A percentile compares a stretch with the other conserved stretches of the same genome.
Evolutionary conservation across 139 green algal genomes (phyloP).

Genomic region (Chlorella vulgaris): DNA sequence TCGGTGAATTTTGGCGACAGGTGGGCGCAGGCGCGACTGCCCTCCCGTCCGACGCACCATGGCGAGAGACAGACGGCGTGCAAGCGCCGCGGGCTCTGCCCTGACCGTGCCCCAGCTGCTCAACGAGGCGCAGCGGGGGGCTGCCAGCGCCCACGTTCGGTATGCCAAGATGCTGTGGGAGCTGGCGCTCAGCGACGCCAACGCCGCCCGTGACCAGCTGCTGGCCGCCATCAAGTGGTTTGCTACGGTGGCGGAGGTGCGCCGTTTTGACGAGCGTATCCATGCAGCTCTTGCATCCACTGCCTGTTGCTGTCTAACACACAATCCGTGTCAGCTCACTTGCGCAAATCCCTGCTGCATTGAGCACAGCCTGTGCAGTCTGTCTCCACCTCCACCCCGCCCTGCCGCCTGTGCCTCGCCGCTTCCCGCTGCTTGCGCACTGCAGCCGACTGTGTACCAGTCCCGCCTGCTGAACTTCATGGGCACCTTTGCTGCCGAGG

Average conservation of each 20-base stretch:
- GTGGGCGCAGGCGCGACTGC: neutral
- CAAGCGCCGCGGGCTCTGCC: slow-evolving; percentile 12
- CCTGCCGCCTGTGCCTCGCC: too few relatives aligned
- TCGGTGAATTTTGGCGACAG: neutral
- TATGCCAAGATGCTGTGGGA: slow-evolving; percentile 49
- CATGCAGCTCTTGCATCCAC: neutral
- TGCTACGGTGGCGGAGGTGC: slow-evolving; percentile 42
- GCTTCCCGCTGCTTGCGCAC: neutral
- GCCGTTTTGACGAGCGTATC: neutral
- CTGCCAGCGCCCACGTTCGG: slow-evolving; percentile 23
- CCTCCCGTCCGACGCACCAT: neutral
- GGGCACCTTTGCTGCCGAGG: slow-evolving; percentile 41
- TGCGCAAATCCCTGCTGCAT: too few relatives aligned
- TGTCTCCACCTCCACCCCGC: too few relatives aligned
- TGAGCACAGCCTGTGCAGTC: too few relatives aligned
- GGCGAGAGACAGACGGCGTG: neutral
- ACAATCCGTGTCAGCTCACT: too few relatives aligned
- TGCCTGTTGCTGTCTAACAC: neutral
- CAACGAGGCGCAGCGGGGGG: slow-evolving; percentile 45
- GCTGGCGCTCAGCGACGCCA: slow-evolving; percentile 5
- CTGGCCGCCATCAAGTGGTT: slow-evolving; percentile 30
- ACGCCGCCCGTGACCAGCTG: slow-evolving; percentile 28
- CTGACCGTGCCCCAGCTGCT: slow-evolving; percentile 40
- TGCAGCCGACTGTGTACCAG: slow-evolving; percentile 36
- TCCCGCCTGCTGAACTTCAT: slow-evolving; percentile 28